Conservation (phyloP, 306 rosid species). For the Erythrophleum fordii region DNA sequence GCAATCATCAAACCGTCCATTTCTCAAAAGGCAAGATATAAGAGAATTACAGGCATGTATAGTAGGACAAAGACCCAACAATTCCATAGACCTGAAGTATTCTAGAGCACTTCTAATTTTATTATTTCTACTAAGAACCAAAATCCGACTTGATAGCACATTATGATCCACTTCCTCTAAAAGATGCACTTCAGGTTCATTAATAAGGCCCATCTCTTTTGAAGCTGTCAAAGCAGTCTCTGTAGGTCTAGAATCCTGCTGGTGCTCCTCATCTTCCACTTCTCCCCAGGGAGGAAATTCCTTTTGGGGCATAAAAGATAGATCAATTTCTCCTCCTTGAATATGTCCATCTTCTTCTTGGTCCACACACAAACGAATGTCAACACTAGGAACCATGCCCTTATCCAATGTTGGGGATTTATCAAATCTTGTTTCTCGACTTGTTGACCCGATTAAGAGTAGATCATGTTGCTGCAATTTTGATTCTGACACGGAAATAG, state of each 20-base stretch:
- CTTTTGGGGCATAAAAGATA: conserved; percentile 41
- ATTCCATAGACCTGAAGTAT: conserved; percentile 75
- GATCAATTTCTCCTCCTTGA: conserved; percentile 37
- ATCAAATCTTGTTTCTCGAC: conserved; percentile 24
- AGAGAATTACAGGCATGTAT: conserved; percentile 85
- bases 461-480: conserved; percentile 33
- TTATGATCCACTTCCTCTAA: conserved; percentile 74
- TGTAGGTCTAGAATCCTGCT: conserved; percentile 25
- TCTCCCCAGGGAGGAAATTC: conserved; percentile 60
- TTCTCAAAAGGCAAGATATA: conserved; percentile 75
- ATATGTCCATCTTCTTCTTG: conserved; percentile 38
- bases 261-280: conserved; percentile 30
- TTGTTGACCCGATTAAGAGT: conserved; percentile 38
- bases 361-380: conserved; percentile 35
- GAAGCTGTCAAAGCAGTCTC: conserved; percentile 35
- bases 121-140: conserved; percentile 83
- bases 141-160: conserved; percentile 65
- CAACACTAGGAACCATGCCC: conserved; percentile 40
- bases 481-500: conserved; percentile 45
- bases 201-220: conserved; percentile 35
- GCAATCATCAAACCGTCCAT: conserved; percentile 63
- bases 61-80: conserved; percentile 69
- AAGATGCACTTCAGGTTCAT: conserved; percentile 48
- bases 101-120: conserved; percentile 78
- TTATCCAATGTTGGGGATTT: conserved; percentile 31